These are phyloP conservation scores for Primulina tabacum DNA, from an alignment of 257 asterid species.

Conservation along the genomic window DNA sequence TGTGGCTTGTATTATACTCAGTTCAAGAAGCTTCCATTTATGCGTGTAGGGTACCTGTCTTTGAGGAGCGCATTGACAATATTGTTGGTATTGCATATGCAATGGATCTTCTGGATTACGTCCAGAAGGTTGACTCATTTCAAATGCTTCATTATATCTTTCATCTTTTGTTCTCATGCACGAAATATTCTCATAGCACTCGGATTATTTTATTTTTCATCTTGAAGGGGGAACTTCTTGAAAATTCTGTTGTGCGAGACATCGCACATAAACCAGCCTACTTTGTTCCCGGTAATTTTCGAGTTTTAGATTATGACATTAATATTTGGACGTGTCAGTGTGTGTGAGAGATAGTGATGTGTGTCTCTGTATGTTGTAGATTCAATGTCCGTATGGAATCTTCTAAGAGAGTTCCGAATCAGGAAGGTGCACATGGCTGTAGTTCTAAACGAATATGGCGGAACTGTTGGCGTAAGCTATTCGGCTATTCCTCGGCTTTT, in stretches of 20 bases:
- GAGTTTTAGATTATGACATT: conserved; percentile 18
- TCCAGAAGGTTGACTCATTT: conserved; percentile 71
- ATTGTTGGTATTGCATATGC: conserved; percentile 98
- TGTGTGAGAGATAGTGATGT: too few relatives aligned
- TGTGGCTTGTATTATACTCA: conserved; percentile 11
- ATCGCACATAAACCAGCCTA: conserved; percentile 98
- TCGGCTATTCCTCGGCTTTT: conserved; percentile 28
- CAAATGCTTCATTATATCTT: conserved; percentile 11
- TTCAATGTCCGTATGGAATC: conserved; percentile 99
- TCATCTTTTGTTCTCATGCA: conserved; percentile 34
- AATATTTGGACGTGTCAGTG: conserved; percentile 8
- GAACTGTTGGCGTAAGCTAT: conserved; percentile 91
- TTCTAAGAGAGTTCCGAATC: conserved; percentile 97
- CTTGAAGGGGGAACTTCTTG: conserved; percentile 94
- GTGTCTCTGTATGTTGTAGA: conserved; percentile 39
- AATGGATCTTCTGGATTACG: conserved; percentile 94
- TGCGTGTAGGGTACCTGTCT: conserved; percentile 85
- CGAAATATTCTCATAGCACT: conserved; percentile 41
- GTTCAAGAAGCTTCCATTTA: conserved; percentile 24
- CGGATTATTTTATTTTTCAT: conserved; percentile 57
- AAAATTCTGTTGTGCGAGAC: conserved; percentile 80
- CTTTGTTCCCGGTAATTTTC: conserved; percentile 87
- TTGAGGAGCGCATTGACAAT: conserved; percentile 94
- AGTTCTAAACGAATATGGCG: conserved; percentile 97
- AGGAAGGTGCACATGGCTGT: conserved; percentile 99